Evolutionary conservation across 2,329 filamentous ascomycete genomes (phyloP).

Genomic region (Beauveria sp.): DNA sequence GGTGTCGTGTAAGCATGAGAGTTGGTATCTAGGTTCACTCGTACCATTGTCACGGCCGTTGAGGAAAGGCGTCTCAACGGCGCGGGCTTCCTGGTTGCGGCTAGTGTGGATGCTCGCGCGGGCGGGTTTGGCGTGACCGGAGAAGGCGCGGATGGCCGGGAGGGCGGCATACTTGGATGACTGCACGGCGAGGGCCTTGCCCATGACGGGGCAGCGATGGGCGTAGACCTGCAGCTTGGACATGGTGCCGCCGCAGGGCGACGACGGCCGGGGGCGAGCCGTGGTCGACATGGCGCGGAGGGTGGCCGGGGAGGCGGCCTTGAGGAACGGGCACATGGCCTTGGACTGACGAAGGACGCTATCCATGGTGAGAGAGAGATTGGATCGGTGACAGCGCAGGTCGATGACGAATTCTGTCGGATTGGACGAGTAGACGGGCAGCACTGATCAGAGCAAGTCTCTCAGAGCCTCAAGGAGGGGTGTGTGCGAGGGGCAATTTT

Average conservation of each 20-base stretch:
- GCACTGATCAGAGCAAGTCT: neutral
- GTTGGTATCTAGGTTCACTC: slow-evolving; percentile 11
- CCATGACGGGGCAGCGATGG: slow-evolving; percentile 96
- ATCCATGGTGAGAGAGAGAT: slow-evolving; percentile 62
- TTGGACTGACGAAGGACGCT: slow-evolving; percentile 89
- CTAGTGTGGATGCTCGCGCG: slow-evolving; percentile 79
- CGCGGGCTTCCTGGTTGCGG: slow-evolving; percentile 66
- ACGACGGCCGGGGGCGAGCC: slow-evolving; percentile 49
- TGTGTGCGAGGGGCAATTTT: neutral
- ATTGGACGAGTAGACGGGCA: neutral
- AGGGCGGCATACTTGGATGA: slow-evolving; percentile 46
- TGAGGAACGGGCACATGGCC: slow-evolving; percentile 94
- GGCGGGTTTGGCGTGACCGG: slow-evolving; percentile 42
- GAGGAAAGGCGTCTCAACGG: slow-evolving; percentile 56
- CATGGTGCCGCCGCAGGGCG: slow-evolving; percentile 84
- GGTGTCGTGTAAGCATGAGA: neutral
- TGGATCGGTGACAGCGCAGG: neutral
- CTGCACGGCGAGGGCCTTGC: slow-evolving; percentile 90
- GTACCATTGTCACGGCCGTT: slow-evolving; percentile 43
- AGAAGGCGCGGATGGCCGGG: slow-evolving; percentile 44
- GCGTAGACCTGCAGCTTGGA: slow-evolving; percentile 93
- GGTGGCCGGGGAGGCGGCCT: slow-evolving; percentile 85
- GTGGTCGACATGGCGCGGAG: slow-evolving; percentile 82
- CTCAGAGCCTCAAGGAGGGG: neutral
- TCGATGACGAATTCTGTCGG: neutral